A percentile compares a stretch with the other conserved stretches of the same genome.
Evolutionary conservation across 192 early-diverging fungal genomes (phyloP).

Genomic region (Piromyces finnis): DNA sequence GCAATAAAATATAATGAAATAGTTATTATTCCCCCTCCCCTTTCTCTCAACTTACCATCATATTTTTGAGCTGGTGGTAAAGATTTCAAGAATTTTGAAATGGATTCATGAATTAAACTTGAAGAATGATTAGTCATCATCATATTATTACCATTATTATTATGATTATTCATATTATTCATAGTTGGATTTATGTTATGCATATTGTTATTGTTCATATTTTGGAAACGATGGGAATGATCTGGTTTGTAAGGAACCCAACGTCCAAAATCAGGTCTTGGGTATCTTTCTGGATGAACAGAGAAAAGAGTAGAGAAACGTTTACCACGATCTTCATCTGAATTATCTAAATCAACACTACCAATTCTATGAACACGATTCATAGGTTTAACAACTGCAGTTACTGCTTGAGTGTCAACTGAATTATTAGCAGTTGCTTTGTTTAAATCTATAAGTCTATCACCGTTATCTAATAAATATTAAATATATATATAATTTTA

Average conservation of each 20-base stretch:
- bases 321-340: neutral
- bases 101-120: constrained; percentile 9
- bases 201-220: neutral
- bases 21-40: too few species aligned
- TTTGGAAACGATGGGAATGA: neutral
- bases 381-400: neutral
- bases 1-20: too few species aligned
- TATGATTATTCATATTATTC: neutral
- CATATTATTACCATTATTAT: neutral
- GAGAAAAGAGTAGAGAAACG: constrained; percentile 15
- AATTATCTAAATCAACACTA: neutral
- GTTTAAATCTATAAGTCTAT: neutral
- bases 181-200: neutral
- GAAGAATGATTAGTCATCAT: neutral
- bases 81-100: constrained; percentile 7
- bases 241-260: constrained; percentile 49
- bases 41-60: constrained; percentile 13
- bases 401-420: too few species aligned
- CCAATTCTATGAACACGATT: neutral
- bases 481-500: neutral
- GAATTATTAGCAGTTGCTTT: too few species aligned
- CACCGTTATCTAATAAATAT: neutral
- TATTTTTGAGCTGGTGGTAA: constrained; percentile 12
- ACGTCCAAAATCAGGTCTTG: constrained; percentile 50
- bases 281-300: constrained; percentile 46